Evolutionary conservation across 176 grass and related monocot genomes (phyloP).

Genomic region (Paspalum notatum): DNA sequence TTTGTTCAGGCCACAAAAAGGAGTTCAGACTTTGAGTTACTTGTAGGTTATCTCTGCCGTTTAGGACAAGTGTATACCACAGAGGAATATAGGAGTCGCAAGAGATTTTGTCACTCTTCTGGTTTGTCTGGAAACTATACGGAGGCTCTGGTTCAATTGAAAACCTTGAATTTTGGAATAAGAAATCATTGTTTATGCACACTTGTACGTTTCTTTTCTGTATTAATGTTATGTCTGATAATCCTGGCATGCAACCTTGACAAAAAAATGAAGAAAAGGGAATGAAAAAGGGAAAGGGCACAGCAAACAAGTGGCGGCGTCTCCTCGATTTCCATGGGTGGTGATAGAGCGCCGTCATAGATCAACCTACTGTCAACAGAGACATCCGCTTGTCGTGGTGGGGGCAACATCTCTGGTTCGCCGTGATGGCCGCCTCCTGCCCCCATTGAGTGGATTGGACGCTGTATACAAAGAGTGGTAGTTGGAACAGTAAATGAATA

Average conservation of each 20-base stretch:
- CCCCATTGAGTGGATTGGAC: no score
- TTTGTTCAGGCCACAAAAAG: neutral
- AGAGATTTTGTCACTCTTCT: conserved; percentile 16
- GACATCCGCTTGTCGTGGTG: no score
- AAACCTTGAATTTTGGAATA: conserved; percentile 30
- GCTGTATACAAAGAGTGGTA: no score
- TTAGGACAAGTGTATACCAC: conserved; percentile 42
- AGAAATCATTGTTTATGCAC: neutral
- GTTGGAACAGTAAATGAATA: no score
- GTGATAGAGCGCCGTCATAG: no score
- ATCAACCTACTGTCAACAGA: no score
- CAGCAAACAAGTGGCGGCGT: no score
- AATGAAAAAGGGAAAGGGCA: no score
- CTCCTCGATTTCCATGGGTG: no score
- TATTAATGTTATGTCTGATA: neutral
- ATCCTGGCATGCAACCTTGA: neutral
- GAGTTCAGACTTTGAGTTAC: no score
- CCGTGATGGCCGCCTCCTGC: no score
- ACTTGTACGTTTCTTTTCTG: neutral
- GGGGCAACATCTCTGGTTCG: no score
- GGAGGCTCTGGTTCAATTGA: conserved; percentile 17
- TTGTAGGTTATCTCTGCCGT: conserved; percentile 23
- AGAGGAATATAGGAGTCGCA: conserved; percentile 23
- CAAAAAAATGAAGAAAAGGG: neutral
- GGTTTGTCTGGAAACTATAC: conserved; percentile 3